Percentiles rank a stretch among this genome's conserved stretches.
Conservation (phyloP, 176 grass and related monocot genomes). For the Rhipidocladum racemiflorum region DNA sequence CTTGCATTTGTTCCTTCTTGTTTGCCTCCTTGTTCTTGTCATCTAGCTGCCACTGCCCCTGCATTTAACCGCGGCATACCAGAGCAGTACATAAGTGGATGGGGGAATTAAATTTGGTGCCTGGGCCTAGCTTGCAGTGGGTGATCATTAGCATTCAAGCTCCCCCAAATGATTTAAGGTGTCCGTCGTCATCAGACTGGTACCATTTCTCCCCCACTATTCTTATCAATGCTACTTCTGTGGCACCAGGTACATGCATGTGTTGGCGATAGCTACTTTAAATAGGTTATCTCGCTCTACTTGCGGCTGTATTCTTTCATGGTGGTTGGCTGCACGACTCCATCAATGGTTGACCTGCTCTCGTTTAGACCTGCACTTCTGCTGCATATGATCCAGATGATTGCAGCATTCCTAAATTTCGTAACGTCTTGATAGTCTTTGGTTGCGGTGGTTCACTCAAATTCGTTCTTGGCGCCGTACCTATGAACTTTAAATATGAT, state of each 20-base stretch:
- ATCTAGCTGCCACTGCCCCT: slow-evolving; percentile 17
- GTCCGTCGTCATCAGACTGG: neutral
- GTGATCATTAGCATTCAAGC: slow-evolving; percentile 42
- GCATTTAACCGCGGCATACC: slow-evolving; percentile 22
- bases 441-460: neutral
- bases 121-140: slow-evolving; percentile 4
- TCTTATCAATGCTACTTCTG: slow-evolving; percentile 16
- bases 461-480: no score
- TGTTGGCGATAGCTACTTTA: neutral
- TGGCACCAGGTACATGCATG: slow-evolving; percentile 40
- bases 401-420: neutral
- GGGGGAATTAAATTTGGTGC: slow-evolving; percentile 30
- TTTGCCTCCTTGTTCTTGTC: slow-evolving; percentile 46
- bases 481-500: neutral
- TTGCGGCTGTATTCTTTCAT: neutral
- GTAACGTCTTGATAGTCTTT: neutral
- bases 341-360: slow-evolving; percentile 24
- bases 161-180: slow-evolving; percentile 2
- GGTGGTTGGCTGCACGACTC: slow-evolving; percentile 20
- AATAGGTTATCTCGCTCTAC: slow-evolving; percentile 10
- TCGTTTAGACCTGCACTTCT: slow-evolving; percentile 14
- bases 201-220: neutral
- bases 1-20: slow-evolving; percentile 35
- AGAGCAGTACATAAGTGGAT: slow-evolving; percentile 18
- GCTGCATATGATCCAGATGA: neutral